These are phyloP conservation scores for Penicillium dipodomyicola DNA, from an alignment of 495 filamentous ascomycete species.

Conservation along the genomic window DNA sequence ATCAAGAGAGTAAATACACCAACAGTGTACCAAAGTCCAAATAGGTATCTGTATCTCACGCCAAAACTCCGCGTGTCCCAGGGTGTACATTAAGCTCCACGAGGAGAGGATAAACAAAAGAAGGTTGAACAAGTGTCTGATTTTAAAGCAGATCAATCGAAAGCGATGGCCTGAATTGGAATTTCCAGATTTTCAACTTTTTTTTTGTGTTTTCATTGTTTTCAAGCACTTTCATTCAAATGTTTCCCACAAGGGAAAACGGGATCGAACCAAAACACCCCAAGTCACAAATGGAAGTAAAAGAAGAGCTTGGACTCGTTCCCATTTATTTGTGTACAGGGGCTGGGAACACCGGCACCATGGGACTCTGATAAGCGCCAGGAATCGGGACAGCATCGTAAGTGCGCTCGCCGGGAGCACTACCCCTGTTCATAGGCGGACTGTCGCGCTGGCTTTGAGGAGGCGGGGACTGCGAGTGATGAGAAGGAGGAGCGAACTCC, in stretches of 20 bases:
- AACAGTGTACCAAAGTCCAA: conserved; percentile 17
- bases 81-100: conserved; percentile 17
- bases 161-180: not conserved
- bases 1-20: conserved; percentile 11
- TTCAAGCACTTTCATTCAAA: not conserved
- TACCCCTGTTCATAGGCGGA: conserved; percentile 27
- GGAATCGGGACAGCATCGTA: conserved; percentile 55
- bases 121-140: conserved; percentile 6
- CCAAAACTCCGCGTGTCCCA: conserved; percentile 15
- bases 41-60: conserved; percentile 22
- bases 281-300: not conserved
- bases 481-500: conserved; percentile 48
- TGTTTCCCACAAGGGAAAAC: not conserved
- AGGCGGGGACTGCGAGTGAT: conserved; percentile 21
- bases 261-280: not conserved
- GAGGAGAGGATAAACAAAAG: conserved; percentile 11
- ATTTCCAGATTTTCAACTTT: conserved; percentile 18
- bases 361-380: conserved; percentile 47
- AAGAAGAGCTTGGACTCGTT: conserved; percentile 2
- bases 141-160: conserved; percentile 6
- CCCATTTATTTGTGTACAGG: conserved; percentile 29
- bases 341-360: conserved; percentile 37
- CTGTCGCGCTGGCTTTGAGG: conserved; percentile 32
- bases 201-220: conserved; percentile 12
- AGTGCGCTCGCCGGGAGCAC: conserved; percentile 48